Evolutionary conservation across 2,329 filamentous ascomycete species (phyloP), one percentile per base, ranked within the genome.

Genomic region (Fusarium guadeloupense): DNA sequence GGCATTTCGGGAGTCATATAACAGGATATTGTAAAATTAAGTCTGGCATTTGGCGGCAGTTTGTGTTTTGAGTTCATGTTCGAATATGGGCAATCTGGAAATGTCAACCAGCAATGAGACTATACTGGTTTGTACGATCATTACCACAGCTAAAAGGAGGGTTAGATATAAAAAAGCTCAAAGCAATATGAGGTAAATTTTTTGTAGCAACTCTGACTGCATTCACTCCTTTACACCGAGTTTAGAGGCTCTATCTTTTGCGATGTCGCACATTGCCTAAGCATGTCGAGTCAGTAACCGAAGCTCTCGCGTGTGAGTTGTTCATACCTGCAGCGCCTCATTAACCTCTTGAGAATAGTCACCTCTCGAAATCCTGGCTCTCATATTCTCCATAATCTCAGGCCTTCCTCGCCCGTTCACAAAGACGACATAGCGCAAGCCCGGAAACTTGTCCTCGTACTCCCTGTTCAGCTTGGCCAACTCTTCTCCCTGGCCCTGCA

Each of bases 211-310:
- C 10, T 37, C 39, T 19, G 14, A 21, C 16, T 35, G 6, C 17
- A 9, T 37, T 45, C 10, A 65, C 20, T 46, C 38, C 26, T 63
- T 56, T 12, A 48, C 41, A 8, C 43, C 45, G n/a, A 69, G 60
- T 41, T 69, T 69, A 4, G 59, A 59, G 21, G 89, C 91, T 42
- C 93, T 85, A 70, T 97, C 92, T 45, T 85, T 84, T 25, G 93
- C 93, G 71, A 97, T 97, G 69, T 93, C 90, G 71, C 92, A 92
- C 91, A 97, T 97, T 34, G 93, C 93, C 89, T 52, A 23, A 9
- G n/a, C 19, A 46, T 70, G 9, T 17, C 33, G 54, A 71, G 66
- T 52, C n/a, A 60, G 38, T 44, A 44, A 28, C 12, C 12, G 48
- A 35, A 25, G 4, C 21, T n/a, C 13, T 16, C 9, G 14, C 25